Percentiles rank a stretch among this genome's conserved stretches.
Evolutionary conservation across 768 basidiomycete species (phyloP).

Genomic region (Pulveroboletus sp.): DNA sequence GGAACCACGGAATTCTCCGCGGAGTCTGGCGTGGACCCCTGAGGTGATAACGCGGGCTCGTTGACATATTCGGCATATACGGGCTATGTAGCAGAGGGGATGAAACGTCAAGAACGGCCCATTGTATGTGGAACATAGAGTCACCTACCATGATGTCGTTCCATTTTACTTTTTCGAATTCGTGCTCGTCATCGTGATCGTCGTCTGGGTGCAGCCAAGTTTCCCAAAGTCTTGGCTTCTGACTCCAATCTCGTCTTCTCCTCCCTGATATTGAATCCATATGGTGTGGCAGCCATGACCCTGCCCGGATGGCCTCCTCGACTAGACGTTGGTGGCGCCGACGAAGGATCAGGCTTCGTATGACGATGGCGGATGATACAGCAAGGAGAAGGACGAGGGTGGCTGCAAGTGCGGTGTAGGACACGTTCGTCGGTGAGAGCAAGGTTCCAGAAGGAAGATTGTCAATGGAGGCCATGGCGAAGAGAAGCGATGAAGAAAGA

Average conservation of each 20-base stretch:
- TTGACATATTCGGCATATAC: constrained; percentile 19
- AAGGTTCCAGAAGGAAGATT: constrained; percentile 1
- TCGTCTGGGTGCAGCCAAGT: constrained; percentile 15
- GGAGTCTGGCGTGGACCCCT: not conserved
- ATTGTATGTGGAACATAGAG: not conserved
- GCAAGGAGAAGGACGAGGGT: constrained; percentile 64
- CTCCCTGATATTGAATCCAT: constrained; percentile 13
- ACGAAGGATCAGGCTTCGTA: constrained; percentile 61
- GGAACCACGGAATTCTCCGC: constrained; percentile 1
- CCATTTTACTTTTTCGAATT: constrained; percentile 19
- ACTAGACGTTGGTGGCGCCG: constrained; percentile 54
- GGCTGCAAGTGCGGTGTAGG: constrained; percentile 46
- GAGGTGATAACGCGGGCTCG: constrained; percentile 5
- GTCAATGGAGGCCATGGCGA: constrained; percentile 16
- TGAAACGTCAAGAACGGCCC: not conserved
- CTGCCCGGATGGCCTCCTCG: constrained; percentile 61
- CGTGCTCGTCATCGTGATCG: constrained; percentile 9
- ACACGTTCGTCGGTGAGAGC: constrained; percentile 9
- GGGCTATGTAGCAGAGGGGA: constrained; percentile 14
- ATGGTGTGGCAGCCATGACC: constrained; percentile 48
- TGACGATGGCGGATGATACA: constrained; percentile 63
- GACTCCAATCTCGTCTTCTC: constrained; percentile 25
- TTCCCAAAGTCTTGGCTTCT: constrained; percentile 31
- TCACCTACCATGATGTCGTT: constrained; percentile 24
- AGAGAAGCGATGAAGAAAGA: not conserved